phyloP scores from a whole-genome alignment of 352 stramenopile species.

The Pythium periplocum region DNA sequence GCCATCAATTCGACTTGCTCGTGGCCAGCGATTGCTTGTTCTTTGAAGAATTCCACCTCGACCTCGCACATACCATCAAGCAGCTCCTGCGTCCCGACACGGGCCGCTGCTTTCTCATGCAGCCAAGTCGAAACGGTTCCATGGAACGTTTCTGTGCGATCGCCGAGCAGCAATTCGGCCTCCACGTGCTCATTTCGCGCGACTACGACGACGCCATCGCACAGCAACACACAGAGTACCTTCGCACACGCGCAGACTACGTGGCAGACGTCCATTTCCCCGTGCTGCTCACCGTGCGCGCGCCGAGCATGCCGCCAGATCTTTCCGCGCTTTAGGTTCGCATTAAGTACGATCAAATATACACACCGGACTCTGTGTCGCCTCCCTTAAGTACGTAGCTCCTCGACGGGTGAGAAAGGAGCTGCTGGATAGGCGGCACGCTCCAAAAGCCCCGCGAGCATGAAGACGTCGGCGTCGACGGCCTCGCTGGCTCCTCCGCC shows the following conservation, averaged over 20 bases:
- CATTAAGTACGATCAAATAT: conserved; percentile 11
- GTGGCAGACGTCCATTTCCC: conserved; percentile 61
- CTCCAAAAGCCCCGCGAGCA: background rate
- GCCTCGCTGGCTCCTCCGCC: conserved; percentile 15
- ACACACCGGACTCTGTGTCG: background rate
- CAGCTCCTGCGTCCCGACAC: conserved; percentile 33
- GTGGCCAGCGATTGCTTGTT: conserved; percentile 84
- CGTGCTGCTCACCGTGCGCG: conserved; percentile 41
- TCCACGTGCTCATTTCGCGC: conserved; percentile 26
- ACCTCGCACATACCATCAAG: conserved; percentile 66
- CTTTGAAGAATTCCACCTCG: conserved; percentile 82
- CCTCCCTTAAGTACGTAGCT: no score
- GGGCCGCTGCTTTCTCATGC: conserved; percentile 61
- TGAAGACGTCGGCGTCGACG: conserved; percentile 20
- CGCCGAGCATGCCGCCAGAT: background rate
- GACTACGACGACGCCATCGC: conserved; percentile 42
- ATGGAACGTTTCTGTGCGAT: conserved; percentile 71
- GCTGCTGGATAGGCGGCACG: no score
- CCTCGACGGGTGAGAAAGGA: no score
- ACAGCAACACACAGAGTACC: conserved; percentile 29
- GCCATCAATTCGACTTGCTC: conserved; percentile 69
- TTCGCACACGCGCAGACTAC: conserved; percentile 35
- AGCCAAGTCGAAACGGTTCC: conserved; percentile 65
- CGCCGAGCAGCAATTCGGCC: conserved; percentile 26
- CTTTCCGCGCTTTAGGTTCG: background rate